These are phyloP conservation scores for Primulina eburnea DNA, from an alignment of 257 asterid genomes.

Conservation along the genomic window DNA sequence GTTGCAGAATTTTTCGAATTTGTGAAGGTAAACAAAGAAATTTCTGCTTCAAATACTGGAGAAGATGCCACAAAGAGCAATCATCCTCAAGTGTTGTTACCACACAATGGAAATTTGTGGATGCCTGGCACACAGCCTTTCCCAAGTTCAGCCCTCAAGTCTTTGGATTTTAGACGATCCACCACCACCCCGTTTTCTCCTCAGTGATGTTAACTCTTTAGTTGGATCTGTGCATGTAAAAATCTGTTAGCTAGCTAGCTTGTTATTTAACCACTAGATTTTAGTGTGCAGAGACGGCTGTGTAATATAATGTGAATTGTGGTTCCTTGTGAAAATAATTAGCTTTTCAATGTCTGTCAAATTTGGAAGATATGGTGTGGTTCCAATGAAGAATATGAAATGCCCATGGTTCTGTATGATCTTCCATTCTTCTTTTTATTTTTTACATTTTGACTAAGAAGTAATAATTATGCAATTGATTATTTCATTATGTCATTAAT, in stretches of 20 bases:
- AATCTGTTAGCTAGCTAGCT: not conserved
- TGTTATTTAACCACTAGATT: not conserved
- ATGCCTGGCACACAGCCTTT: constrained; percentile 57
- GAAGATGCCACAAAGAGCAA: constrained; percentile 36
- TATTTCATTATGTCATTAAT: too few relatives aligned
- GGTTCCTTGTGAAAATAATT: not conserved
- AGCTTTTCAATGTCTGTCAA: not conserved
- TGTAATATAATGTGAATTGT: not conserved
- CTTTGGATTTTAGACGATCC: constrained; percentile 56
- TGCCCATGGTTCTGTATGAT: not conserved
- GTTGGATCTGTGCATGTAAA: not conserved
- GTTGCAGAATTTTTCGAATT: constrained; percentile 89
- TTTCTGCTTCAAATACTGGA: constrained; percentile 26
- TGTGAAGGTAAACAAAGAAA: constrained; percentile 75
- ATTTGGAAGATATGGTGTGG: not conserved
- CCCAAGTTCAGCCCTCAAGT: constrained; percentile 53
- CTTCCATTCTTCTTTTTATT: not conserved
- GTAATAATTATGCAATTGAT: too few relatives aligned
- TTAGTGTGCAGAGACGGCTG: not conserved
- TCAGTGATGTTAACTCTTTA: not conserved
- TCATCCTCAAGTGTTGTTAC: constrained; percentile 50
- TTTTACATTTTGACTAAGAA: too few relatives aligned
- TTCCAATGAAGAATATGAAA: not conserved
- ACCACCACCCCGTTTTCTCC: not conserved
- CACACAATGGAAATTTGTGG: constrained; percentile 59